Conservation (phyloP, 345 rosid genomes). For the Citrus glauca region DNA sequence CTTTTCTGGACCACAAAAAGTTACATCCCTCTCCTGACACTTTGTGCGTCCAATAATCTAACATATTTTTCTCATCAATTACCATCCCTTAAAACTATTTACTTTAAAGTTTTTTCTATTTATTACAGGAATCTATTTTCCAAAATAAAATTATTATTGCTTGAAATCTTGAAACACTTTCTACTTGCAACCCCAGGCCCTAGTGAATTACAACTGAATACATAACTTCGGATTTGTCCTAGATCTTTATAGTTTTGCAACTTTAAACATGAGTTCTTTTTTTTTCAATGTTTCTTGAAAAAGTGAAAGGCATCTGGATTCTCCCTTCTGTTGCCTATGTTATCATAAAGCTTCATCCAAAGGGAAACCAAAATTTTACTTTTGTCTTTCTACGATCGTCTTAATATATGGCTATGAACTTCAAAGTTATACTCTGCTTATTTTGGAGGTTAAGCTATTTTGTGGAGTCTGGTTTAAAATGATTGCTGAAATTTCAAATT, state of each 20-base stretch:
- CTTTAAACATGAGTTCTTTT: too few species aligned
- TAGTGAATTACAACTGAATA: background rate
- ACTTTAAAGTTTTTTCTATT: background rate
- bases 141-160: background rate
- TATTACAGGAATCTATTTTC: background rate
- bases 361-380: background rate
- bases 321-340: background rate
- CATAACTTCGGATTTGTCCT: background rate
- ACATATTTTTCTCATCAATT: background rate
- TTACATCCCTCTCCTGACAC: background rate
- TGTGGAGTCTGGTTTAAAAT: background rate
- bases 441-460: background rate
- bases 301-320: background rate
- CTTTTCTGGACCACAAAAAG: background rate
- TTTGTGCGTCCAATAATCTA: background rate
- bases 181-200: background rate
- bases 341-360: background rate
- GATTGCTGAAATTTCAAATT: background rate
- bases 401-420: background rate
- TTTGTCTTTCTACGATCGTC: background rate
- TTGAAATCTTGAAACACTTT: background rate
- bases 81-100: background rate
- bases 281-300: too few species aligned
- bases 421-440: background rate
- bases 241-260: background rate